These are phyloP conservation scores for Chaetomium strumarium DNA, from an alignment of 2,329 filamentous ascomycete genomes.

Conservation along the genomic window DNA sequence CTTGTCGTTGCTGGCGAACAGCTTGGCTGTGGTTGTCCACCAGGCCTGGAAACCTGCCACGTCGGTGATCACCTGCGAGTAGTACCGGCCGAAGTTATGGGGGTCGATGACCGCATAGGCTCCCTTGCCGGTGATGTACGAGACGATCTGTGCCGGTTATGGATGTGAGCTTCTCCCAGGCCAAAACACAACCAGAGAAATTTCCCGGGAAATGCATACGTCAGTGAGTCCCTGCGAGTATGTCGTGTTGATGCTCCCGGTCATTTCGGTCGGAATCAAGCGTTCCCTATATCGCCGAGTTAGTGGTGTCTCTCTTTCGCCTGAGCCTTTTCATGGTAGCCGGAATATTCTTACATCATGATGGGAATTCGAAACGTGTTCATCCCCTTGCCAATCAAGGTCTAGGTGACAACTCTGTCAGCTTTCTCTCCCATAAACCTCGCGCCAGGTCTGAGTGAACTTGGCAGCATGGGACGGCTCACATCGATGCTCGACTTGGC, in stretches of 20 bases:
- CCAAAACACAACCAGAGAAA: no score
- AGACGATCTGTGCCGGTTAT: conserved; percentile 27
- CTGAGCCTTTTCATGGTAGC: conserved; percentile 3
- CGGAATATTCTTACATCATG: conserved; percentile 46
- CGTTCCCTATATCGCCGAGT: conserved; percentile 42
- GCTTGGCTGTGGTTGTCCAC: conserved; percentile 50
- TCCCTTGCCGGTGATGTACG: conserved; percentile 29
- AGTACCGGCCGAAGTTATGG: conserved; percentile 57
- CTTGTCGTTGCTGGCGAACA: conserved; percentile 46
- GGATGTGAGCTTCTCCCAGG: no score
- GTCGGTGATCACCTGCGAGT: conserved; percentile 47
- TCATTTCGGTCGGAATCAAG: conserved; percentile 40
- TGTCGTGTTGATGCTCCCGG: conserved; percentile 30
- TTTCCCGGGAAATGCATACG: conserved; percentile 18
- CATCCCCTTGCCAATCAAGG: conserved; percentile 45
- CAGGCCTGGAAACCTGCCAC: conserved; percentile 48
- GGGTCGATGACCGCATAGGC: conserved; percentile 40
- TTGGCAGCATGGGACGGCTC: conserved; percentile 1
- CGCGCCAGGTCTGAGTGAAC: conserved; percentile 24
- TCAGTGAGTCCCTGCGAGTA: conserved; percentile 33
- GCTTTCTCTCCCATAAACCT: conserved; percentile 32
- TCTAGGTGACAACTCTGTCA: conserved; percentile 30
- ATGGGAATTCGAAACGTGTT: conserved; percentile 54
- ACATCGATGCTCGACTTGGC: conserved; percentile 39
- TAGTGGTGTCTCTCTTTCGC: background rate